Base-by-base conservation (phyloP, 1,284 basidiomycete species). In the Gymnopus androsaceus region DNA sequence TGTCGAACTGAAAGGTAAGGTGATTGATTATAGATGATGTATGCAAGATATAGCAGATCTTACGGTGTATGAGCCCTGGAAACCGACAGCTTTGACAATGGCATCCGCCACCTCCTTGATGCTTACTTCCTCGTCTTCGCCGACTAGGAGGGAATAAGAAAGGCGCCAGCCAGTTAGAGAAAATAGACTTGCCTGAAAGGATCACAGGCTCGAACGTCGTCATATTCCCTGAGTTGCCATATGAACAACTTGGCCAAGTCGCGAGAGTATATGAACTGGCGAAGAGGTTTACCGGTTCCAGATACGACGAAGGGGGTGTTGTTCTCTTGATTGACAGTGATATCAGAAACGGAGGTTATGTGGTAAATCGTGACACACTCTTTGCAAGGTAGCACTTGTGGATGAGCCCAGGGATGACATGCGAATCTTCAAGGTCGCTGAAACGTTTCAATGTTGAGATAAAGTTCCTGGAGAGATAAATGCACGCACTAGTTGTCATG, bases 241-340 rank as follows among this genome's bases (percentile, higher is more conserved):
- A 96, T 88, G 77, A 95, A 94, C 51, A 95, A 77, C 71, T 92
- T 95, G 51, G 93, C 94, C 51, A 96, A 85, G 72, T 95, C 94
- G 51, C 83, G 78, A n/a, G 94, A 95, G 75, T 92, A 95, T 71
- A 95, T 94, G 72, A 96, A 96, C 71, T 96, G 94, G 30, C 94
- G 84, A 33, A 95, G 79, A 4, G 94, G 94, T 63, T 88, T 92
- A 36, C 94, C 93, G 0, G 90, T 88, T 5, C 93, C 94, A 53
- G 83, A 75, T n/a, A 95, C 88, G 50, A 87, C 76, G 72, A 95
- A 94, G 1, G 89, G 86, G 1, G 88, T 90, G 54, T 79, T 80
- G 67, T 92, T 92, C 72, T 91, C 92, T 94, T 68, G 1, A 40
- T 27, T 40, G 27, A 47, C 44, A 60, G 40, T 23, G 41, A 38